phyloP scores from a whole-genome alignment of 1,284 basidiomycete genomes.

The Afroboletus lepidellus region DNA sequence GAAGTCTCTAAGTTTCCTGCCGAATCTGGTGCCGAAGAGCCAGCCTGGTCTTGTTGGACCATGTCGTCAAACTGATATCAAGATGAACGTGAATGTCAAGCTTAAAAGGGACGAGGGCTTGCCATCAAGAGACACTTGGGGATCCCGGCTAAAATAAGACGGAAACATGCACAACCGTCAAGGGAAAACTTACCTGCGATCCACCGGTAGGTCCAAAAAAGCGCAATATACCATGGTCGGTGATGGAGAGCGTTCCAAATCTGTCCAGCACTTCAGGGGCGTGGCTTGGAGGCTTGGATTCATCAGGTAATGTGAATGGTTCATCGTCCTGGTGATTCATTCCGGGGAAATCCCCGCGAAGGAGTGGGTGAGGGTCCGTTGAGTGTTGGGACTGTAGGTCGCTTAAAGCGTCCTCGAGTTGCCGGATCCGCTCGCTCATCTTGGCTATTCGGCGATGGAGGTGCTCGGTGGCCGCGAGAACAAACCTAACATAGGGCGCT shows the following conservation, averaged over 20 bases:
- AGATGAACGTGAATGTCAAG: constrained; percentile 15
- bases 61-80: constrained; percentile 27
- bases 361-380: constrained; percentile 59
- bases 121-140: constrained; percentile 35
- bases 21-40: constrained; percentile 32
- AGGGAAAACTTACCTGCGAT: constrained; percentile 47
- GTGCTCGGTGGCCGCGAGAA: constrained; percentile 72
- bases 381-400: constrained; percentile 50
- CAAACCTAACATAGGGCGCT: constrained; percentile 44
- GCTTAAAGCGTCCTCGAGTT: constrained; percentile 65
- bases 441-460: constrained; percentile 62
- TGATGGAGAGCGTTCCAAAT: constrained; percentile 62
- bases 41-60: constrained; percentile 13
- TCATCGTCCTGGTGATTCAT: constrained; percentile 40
- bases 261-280: constrained; percentile 47
- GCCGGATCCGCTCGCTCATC: constrained; percentile 60
- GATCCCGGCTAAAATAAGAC: constrained; percentile 8
- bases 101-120: constrained; percentile 13
- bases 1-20: constrained; percentile 35
- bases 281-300: constrained; percentile 23
- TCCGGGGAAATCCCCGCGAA: constrained; percentile 53
- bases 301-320: constrained; percentile 17
- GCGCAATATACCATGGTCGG: constrained; percentile 55
- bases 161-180: constrained; percentile 2
- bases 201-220: constrained; percentile 68